Conservation (phyloP, 176 grass and related monocot species). For the Triticum timopheevii region DNA sequence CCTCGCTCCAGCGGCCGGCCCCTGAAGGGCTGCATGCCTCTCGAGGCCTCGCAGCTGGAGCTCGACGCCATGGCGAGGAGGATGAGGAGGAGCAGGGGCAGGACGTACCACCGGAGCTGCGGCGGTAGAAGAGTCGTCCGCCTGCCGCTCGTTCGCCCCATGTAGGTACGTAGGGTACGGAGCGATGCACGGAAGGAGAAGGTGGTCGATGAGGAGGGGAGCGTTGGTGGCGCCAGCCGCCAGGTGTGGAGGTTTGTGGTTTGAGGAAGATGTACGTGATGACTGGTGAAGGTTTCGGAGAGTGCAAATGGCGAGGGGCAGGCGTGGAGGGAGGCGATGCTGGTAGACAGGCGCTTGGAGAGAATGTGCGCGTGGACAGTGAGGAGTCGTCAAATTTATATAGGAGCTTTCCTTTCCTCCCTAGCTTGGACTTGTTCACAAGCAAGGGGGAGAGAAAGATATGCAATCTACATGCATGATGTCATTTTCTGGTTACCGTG, state of each 20-base stretch:
- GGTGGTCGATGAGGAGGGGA: background rate
- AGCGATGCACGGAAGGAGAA: background rate
- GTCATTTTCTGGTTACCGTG: background rate
- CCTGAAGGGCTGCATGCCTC: constrained; percentile 60
- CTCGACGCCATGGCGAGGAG: constrained; percentile 19
- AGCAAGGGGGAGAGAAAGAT: background rate
- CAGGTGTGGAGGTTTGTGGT: constrained; percentile 2
- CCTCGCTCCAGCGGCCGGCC: constrained; percentile 45
- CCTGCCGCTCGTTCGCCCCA: constrained; percentile 12
- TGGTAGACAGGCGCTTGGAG: background rate
- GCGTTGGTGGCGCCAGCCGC: constrained; percentile 1
- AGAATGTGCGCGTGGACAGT: constrained; percentile 16
- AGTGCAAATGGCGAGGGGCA: constrained; percentile 17
- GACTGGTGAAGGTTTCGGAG: constrained; percentile 7
- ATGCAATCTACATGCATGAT: background rate
- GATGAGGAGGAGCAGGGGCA: constrained; percentile 36
- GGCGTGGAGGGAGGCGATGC: constrained; percentile 4
- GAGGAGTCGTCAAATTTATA: constrained; percentile 25
- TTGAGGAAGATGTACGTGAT: background rate
- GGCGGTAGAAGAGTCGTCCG: background rate
- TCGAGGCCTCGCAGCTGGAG: constrained; percentile 55
- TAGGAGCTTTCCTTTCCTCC: background rate
- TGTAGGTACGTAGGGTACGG: background rate
- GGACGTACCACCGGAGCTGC: constrained; percentile 18
- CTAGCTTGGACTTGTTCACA: constrained; percentile 9